Evolutionary conservation across 2,329 filamentous ascomycete genomes (phyloP).

Genomic region (Escovopsis weberi): DNA sequence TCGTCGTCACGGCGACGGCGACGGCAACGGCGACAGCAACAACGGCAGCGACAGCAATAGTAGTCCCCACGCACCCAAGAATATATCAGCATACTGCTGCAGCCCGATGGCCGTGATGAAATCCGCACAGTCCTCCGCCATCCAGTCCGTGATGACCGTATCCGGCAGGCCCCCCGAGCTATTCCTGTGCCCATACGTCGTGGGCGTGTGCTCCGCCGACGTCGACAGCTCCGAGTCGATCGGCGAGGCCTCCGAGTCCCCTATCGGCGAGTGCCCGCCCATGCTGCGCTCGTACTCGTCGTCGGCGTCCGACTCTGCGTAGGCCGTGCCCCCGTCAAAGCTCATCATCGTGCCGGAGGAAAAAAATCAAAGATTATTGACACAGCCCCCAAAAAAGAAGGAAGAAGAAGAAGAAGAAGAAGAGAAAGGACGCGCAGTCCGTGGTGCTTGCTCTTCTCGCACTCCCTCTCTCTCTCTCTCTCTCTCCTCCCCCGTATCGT

Average conservation of each 20-base stretch:
- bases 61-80: constrained; percentile 51
- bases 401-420: background rate
- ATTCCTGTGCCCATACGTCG: constrained; percentile 55
- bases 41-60: no score
- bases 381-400: background rate
- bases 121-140: constrained; percentile 76
- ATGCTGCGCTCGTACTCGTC: constrained; percentile 70
- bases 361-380: background rate
- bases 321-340: constrained; percentile 52
- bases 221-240: constrained; percentile 60
- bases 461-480: no score
- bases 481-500: no score
- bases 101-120: constrained; percentile 71
- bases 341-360: constrained; percentile 30
- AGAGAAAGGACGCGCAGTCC: background rate
- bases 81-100: constrained; percentile 67
- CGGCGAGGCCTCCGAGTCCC: constrained; percentile 54
- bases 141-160: constrained; percentile 67
- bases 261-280: constrained; percentile 50
- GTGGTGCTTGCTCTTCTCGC: no score
- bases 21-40: no score
- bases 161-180: constrained; percentile 54
- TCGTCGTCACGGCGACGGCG: no score
- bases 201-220: constrained; percentile 61
- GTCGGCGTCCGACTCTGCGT: constrained; percentile 68